Percentiles rank a stretch among this genome's conserved stretches.
These are phyloP conservation scores for Fusarium beomiforme DNA, from an alignment of 2,329 filamentous ascomycete genomes.

Conservation along the genomic window DNA sequence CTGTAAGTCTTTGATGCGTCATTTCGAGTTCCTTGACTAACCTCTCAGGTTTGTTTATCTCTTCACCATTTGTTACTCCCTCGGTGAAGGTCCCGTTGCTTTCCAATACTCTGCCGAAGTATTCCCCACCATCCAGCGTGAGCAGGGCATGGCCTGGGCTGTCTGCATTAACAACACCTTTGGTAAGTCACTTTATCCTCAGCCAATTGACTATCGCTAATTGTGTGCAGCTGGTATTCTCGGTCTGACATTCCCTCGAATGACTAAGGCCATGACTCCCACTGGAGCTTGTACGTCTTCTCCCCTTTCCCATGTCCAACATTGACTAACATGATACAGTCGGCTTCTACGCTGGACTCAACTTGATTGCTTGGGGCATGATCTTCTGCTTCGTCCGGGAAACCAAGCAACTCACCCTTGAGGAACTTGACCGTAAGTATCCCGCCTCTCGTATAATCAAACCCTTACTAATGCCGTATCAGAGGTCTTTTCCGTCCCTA, in stretches of 20 bases:
- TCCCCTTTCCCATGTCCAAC: rapidly evolving
- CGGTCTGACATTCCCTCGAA: conserved; percentile 47
- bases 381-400: conserved; percentile 62
- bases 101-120: conserved; percentile 53
- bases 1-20: conserved; percentile 11
- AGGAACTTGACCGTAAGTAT: conserved; percentile 55
- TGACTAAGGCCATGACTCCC: conserved; percentile 45
- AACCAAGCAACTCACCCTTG: conserved; percentile 61
- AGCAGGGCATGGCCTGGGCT: conserved; percentile 53
- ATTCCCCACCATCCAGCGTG: conserved; percentile 51
- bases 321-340: conserved; percentile 30
- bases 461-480: rapidly evolving
- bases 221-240: conserved; percentile 36
- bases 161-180: conserved; percentile 50
- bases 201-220: conserved; percentile 1
- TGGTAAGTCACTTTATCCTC: neutral
- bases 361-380: conserved; percentile 56
- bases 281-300: conserved; percentile 45
- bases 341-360: conserved; percentile 59
- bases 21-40: neutral
- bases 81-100: conserved; percentile 50
- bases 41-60: conserved; percentile 47
- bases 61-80: conserved; percentile 50
- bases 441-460: rapidly evolving
- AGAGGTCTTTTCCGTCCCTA: conserved; percentile 48